Evolutionary conservation across 805 yeast genomes (phyloP), one percentile per base, ranked within the genome.

Genomic region (Candida sithepensis): DNA sequence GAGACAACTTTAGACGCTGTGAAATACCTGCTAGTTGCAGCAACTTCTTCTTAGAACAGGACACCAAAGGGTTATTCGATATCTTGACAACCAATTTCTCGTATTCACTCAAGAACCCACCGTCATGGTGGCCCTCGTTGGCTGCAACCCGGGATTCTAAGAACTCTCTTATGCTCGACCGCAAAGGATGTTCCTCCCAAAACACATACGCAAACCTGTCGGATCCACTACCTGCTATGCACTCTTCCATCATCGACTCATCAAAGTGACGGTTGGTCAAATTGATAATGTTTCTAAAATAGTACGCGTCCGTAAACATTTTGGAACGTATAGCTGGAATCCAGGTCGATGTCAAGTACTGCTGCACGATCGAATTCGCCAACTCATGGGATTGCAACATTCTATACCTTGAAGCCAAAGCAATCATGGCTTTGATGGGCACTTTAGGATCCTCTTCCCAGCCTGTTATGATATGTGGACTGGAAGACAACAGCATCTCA

Each of bases 151-250:
- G 34, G n/a, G 43, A 13, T 38, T 49, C 46, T 18, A 54, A 38
- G 37, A 40, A 49, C 36, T 49, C 47, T 32, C 47, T 53, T 14
- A 57, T 46, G 16, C 44, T 40, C 3, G 44, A 39, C 32, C 51
- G 55, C 18, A 23, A 44, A 7, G 64, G 59, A 33, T 54, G 45
- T 18, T 37, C 32, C 30, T 64, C 67, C 67, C 67, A 63, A 39
- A 52, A 55, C 4, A 57, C 45, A 42, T 55, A 64, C 3, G 50
- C 51, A n/a, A 65, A 52, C 4, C 32, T 28, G 0, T 34, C 20
- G 39, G 51, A 47, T 2, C 50, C 37, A 2, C 55, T 41, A 4
- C 42, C 48, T 4, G 50, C 18, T 2, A 60, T 52, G 10, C 46
- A 22, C 1, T 52, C 48, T 30, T 45, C 43, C n/a, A 60, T 33